Evolutionary conservation across 768 basidiomycete genomes (phyloP).

Genomic region (Mycena sanguinolenta): DNA sequence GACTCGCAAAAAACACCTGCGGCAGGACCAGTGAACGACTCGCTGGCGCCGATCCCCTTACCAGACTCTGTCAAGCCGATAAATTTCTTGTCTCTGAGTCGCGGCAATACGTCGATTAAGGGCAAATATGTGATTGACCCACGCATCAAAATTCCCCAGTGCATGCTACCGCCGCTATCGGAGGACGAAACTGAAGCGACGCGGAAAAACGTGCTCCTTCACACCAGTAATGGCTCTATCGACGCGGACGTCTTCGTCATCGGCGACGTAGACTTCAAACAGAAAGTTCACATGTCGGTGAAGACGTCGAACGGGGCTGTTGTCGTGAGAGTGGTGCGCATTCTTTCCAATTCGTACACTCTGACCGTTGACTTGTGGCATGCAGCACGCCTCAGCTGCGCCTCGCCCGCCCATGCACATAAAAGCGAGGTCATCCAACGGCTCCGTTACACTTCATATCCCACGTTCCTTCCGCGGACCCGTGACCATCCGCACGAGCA

Average conservation of each 20-base stretch:
- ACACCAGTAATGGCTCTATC: conserved; percentile 50
- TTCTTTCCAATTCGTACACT: not conserved
- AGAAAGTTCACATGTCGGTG: conserved; percentile 37
- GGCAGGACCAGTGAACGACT: not conserved
- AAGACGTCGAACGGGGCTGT: conserved; percentile 47
- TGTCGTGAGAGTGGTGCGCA: conserved; percentile 25
- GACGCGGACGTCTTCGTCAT: conserved; percentile 56
- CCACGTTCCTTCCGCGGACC: conserved; percentile 58
- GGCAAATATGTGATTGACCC: conserved; percentile 61
- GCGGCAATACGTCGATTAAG: conserved; percentile 46
- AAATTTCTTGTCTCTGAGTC: conserved; percentile 50
- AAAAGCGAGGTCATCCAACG: conserved; percentile 43
- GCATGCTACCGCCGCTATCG: conserved; percentile 54
- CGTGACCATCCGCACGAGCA: conserved; percentile 48
- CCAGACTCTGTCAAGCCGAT: conserved; percentile 41
- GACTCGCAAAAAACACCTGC: not conserved
- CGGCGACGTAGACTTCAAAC: conserved; percentile 17
- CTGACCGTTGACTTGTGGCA: not conserved
- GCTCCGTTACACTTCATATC: conserved; percentile 51
- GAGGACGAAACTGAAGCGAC: conserved; percentile 51
- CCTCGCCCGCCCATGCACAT: conserved; percentile 45
- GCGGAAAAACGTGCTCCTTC: conserved; percentile 55
- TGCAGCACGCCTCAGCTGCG: conserved; percentile 5
- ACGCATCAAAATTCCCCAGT: conserved; percentile 51
- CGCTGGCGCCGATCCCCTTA: not conserved